Conservation (phyloP, 2,329 filamentous ascomycete species). For the Sarocladium oryzae region DNA sequence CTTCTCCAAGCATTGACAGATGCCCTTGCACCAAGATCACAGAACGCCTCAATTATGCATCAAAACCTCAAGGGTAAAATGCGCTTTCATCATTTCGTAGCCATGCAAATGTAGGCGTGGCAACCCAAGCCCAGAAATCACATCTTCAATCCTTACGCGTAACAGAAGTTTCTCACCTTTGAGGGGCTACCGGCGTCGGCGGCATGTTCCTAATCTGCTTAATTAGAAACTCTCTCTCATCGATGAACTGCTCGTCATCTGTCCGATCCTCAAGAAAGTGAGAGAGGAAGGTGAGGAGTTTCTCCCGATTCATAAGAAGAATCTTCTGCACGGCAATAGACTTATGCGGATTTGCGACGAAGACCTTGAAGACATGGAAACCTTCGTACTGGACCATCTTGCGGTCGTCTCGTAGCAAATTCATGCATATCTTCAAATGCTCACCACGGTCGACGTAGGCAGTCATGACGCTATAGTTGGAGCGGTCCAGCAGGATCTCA, state of each 20-base stretch:
- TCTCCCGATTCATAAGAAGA: constrained; percentile 90
- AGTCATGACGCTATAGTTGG: constrained; percentile 98
- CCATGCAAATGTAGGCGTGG: too few relatives aligned
- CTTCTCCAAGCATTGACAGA: neutral
- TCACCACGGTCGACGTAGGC: constrained; percentile 92
- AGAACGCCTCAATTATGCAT: constrained; percentile 3
- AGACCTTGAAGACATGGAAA: constrained; percentile 99
- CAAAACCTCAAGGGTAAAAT: neutral
- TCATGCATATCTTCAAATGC: constrained; percentile 98
- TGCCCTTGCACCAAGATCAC: neutral
- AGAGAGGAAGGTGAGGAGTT: constrained; percentile 80
- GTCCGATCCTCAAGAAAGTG: constrained; percentile 91
- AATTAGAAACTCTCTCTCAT: constrained; percentile 94
- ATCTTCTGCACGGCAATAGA: constrained; percentile 94
- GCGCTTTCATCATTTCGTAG: neutral
- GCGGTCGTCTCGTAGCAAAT: constrained; percentile 85
- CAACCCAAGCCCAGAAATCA: too few relatives aligned
- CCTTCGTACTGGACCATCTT: constrained; percentile 99
- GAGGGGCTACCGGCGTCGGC: constrained; percentile 46
- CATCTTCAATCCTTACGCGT: too few relatives aligned
- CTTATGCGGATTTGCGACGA: constrained; percentile 97
- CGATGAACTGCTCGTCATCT: constrained; percentile 97
- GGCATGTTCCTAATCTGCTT: constrained; percentile 79
- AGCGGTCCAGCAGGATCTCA: constrained; percentile 87
- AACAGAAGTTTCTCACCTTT: too few relatives aligned